These are phyloP conservation scores for Drechmeria coniospora DNA, from an alignment of 2,329 filamentous ascomycete species.

Conservation along the genomic window DNA sequence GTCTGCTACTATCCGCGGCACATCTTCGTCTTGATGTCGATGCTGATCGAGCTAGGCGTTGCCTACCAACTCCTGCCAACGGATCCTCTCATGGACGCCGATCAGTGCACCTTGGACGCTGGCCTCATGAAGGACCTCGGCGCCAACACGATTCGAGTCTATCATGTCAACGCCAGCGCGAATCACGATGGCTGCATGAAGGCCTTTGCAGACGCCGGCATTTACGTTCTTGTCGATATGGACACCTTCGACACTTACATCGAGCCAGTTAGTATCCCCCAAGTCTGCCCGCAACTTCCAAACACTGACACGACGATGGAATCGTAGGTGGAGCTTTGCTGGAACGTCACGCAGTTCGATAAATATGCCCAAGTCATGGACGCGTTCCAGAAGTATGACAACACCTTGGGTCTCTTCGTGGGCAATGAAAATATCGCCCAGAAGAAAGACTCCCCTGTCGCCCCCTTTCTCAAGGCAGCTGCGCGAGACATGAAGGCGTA, in stretches of 20 bases:
- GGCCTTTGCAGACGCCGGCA: constrained; percentile 62
- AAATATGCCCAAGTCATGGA: constrained; percentile 61
- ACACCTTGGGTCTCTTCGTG: constrained; percentile 70
- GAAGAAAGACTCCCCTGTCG: constrained; percentile 42
- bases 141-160: constrained; percentile 73
- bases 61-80: constrained; percentile 50
- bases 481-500: constrained; percentile 72
- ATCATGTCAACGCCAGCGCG: constrained; percentile 60
- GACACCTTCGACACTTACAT: constrained; percentile 62
- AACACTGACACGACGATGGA: not conserved
- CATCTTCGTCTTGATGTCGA: not conserved
- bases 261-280: constrained; percentile 31
- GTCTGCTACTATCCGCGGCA: constrained; percentile 21
- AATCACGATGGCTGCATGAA: constrained; percentile 72
- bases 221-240: constrained; percentile 74
- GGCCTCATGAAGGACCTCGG: constrained; percentile 65
- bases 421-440: constrained; percentile 75
- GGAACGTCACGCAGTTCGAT: constrained; percentile 58
- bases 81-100: constrained; percentile 61
- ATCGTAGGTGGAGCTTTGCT: constrained; percentile 45
- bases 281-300: no score
- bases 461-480: constrained; percentile 73
- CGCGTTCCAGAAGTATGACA: constrained; percentile 61
- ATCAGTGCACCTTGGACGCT: constrained; percentile 64
- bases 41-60: constrained; percentile 36